These are phyloP conservation scores for Coprinellus aureogranulatus DNA, from an alignment of 768 basidiomycete species.

Conservation along the genomic window DNA sequence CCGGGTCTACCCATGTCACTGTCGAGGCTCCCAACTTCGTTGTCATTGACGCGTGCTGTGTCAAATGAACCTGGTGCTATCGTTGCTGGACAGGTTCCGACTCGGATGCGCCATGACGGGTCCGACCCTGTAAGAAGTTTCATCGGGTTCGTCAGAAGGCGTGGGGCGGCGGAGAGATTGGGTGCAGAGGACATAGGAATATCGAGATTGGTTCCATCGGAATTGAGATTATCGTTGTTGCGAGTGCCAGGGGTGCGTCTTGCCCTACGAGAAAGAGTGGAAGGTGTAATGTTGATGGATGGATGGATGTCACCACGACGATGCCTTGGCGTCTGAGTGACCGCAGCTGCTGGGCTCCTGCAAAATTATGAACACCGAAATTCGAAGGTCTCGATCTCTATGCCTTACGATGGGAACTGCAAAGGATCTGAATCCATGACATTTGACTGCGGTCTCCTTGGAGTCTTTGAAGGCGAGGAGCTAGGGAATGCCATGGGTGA, in stretches of 20 bases:
- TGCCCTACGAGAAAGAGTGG: slow-evolving; percentile 38
- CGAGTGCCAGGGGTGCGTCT: slow-evolving; percentile 30
- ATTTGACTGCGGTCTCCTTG: slow-evolving; percentile 35
- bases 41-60: too few species aligned
- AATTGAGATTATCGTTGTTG: slow-evolving; percentile 46
- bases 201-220: slow-evolving; percentile 58
- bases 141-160: slow-evolving; percentile 73
- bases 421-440: slow-evolving; percentile 63
- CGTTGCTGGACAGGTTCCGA: too few species aligned
- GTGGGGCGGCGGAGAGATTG: slow-evolving; percentile 56
- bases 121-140: too few species aligned
- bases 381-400: background rate
- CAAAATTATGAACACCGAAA: background rate
- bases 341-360: slow-evolving; percentile 50
- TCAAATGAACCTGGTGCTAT: too few species aligned
- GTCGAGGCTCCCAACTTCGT: too few species aligned
- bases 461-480: slow-evolving; percentile 56
- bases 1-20: too few species aligned
- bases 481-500: slow-evolving; percentile 65
- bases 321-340: slow-evolving; percentile 62
- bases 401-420: slow-evolving; percentile 64
- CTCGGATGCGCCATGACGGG: too few species aligned
- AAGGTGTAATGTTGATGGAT: slow-evolving; percentile 59
- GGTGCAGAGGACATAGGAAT: slow-evolving; percentile 57
- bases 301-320: slow-evolving; percentile 91